phyloP scores from a whole-genome alignment of 768 basidiomycete genomes.

The Plicaturopsis crispa region DNA sequence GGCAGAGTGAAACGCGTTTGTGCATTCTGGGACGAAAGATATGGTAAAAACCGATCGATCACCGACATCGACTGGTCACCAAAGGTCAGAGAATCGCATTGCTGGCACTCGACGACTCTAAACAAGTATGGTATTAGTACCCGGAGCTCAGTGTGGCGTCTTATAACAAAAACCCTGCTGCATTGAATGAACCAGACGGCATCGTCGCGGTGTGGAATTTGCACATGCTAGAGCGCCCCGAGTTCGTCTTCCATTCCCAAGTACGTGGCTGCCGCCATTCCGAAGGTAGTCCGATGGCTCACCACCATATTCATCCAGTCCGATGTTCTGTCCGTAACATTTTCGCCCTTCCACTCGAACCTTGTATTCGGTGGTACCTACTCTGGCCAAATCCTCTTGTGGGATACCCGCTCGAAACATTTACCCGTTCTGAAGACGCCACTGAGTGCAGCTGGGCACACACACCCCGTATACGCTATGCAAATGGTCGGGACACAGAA shows the following conservation, averaged over 20 bases:
- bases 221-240: constrained; percentile 89
- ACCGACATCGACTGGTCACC: constrained; percentile 98
- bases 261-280: constrained; percentile 35
- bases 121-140: constrained; percentile 67
- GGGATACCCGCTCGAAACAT: constrained; percentile 97
- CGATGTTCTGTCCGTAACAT: constrained; percentile 92
- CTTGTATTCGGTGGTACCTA: constrained; percentile 98
- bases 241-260: constrained; percentile 98
- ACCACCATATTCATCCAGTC: constrained; percentile 56
- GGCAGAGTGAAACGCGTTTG: constrained; percentile 92
- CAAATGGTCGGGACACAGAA: constrained; percentile 98
- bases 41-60: constrained; percentile 89
- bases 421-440: constrained; percentile 96
- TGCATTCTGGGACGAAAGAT: constrained; percentile 86
- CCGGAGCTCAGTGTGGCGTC: constrained; percentile 93
- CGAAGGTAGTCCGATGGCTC: too few relatives aligned
- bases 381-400: constrained; percentile 94
- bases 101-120: neutral
- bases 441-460: constrained; percentile 91
- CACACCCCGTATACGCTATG: constrained; percentile 98
- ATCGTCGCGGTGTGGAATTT: constrained; percentile 98
- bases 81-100: too few relatives aligned
- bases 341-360: constrained; percentile 97
- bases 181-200: constrained; percentile 93
- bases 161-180: constrained; percentile 95